A percentile compares a stretch with the other conserved stretches of the same genome.
Evolutionary conservation across 208 protist genomes (phyloP).

Genomic region (Leishmania tropica): DNA sequence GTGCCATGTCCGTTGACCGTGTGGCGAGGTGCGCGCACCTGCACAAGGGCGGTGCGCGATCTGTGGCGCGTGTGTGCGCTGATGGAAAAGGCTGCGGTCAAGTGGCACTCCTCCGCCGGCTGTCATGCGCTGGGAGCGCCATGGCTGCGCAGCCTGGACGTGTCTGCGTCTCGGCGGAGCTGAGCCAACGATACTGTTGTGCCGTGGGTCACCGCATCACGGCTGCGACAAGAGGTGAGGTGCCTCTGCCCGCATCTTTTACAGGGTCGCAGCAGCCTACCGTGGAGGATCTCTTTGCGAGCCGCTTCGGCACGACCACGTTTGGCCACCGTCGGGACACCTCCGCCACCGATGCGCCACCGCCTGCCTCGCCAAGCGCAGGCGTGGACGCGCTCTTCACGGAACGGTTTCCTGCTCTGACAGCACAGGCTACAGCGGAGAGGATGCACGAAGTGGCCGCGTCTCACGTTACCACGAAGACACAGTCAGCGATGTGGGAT

Average conservation of each 20-base stretch:
- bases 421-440: neutral
- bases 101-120: neutral
- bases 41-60: neutral
- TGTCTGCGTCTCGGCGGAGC: neutral
- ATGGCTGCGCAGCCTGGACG: neutral
- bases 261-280: neutral
- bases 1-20: neutral
- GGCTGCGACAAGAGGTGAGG: neutral
- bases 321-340: neutral
- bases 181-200: neutral
- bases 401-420: neutral
- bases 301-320: neutral
- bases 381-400: neutral
- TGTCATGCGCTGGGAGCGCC: neutral
- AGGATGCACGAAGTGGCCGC: neutral
- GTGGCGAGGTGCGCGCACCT: neutral
- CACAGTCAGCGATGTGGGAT: slow-evolving; percentile 6
- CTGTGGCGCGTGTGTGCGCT: neutral
- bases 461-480: too few species aligned
- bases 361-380: neutral
- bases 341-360: neutral
- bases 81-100: neutral
- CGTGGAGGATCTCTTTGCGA: slow-evolving; percentile 2
- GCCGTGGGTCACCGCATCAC: neutral
- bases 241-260: neutral